phyloP scores from a whole-genome alignment of 2,329 filamentous ascomycete species.

The Fusarium buharicum region DNA sequence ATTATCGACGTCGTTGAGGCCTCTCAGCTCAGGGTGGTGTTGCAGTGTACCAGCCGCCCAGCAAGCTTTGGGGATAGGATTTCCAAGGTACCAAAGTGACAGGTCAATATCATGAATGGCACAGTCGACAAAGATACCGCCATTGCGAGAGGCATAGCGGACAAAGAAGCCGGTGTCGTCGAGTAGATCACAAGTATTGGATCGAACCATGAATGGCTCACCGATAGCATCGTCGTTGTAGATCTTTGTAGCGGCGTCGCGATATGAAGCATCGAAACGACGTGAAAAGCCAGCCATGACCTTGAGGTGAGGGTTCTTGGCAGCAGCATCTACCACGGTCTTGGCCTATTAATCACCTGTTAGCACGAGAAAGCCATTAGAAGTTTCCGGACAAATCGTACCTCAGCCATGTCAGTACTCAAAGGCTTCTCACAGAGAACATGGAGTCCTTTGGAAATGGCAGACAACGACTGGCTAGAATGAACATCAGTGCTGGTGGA shows the following conservation, averaged over 20 bases:
- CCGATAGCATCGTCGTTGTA: slow-evolving; percentile 64
- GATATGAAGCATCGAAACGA: slow-evolving; percentile 71
- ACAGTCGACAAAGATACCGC: slow-evolving; percentile 77
- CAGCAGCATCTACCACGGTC: slow-evolving; percentile 66
- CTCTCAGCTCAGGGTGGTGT: slow-evolving; percentile 43
- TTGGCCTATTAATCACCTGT: slow-evolving; percentile 58
- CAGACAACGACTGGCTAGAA: slow-evolving; percentile 24
- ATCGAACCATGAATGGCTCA: slow-evolving; percentile 67
- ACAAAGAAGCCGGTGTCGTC: slow-evolving; percentile 75
- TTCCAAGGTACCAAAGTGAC: slow-evolving; percentile 46
- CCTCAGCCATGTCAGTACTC: slow-evolving; percentile 58
- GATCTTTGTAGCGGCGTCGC: slow-evolving; percentile 65
- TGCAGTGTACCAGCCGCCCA: slow-evolving; percentile 28
- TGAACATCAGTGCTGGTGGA: slow-evolving; percentile 34
- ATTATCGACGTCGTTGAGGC: slow-evolving; percentile 45
- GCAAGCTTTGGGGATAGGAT: slow-evolving; percentile 23
- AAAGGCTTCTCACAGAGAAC: slow-evolving; percentile 39
- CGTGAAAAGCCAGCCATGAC: slow-evolving; percentile 61
- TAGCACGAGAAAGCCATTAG: rapidly evolving
- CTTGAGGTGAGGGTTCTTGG: slow-evolving; percentile 66
- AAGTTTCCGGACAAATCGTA: slow-evolving; percentile 46
- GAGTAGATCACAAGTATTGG: slow-evolving; percentile 74
- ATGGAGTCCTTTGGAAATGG: slow-evolving; percentile 25
- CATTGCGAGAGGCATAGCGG: slow-evolving; percentile 69
- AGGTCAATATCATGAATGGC: slow-evolving; percentile 72